Evolutionary conservation across 2,329 filamentous ascomycete species (phyloP), one percentile per base, ranked within the genome.

Genomic region (Paecilomyces dactylethromorphus): DNA sequence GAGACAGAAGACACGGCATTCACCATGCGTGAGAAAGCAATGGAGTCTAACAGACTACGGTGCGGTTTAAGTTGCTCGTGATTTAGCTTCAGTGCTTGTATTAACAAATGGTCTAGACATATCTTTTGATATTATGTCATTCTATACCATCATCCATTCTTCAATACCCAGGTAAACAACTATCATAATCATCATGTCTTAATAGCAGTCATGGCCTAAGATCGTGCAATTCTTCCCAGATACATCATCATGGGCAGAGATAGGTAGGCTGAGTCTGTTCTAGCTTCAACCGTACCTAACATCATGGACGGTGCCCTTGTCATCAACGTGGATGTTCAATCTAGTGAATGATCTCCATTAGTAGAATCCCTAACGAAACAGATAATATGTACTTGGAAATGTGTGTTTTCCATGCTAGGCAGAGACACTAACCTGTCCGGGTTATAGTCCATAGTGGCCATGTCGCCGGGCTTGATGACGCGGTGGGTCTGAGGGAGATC

Each of bases 401-500:
- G 13, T 11, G 3, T 24, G 3, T 57, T 21, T 53, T 10, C 26
- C 3, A 22, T 15, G 2, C 10, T 4, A 53, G 33, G 4, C 29
- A 31, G 8, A 31, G 49, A 45, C 26, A 61, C 69, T 53, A 68
- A 79, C 77, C 78, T 68, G 3, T 79, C 71, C 3, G 76, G 73
- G 2, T 69, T 70, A 61, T 74, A 69, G 59, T 81, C 78, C 70
- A 73, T 71, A 1, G 77, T 76, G 59, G 66, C 66, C 62, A 74
- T 69, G 8, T 70, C 65, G 12, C 69, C 74, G 0, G 72, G 76
- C 57, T 74, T 72, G 31, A 80, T 56, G 13, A 81, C 71, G 3
- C 78, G 75, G 62, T 80, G 77, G 18, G 68, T 62, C 54, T 76
- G 56, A 1, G 78, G 78, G 3, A 81, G 70, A 51, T 80, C 78